phyloP scores from a whole-genome alignment of 192 early-diverging fungal species.

The Mortierella hygrophila region DNA sequence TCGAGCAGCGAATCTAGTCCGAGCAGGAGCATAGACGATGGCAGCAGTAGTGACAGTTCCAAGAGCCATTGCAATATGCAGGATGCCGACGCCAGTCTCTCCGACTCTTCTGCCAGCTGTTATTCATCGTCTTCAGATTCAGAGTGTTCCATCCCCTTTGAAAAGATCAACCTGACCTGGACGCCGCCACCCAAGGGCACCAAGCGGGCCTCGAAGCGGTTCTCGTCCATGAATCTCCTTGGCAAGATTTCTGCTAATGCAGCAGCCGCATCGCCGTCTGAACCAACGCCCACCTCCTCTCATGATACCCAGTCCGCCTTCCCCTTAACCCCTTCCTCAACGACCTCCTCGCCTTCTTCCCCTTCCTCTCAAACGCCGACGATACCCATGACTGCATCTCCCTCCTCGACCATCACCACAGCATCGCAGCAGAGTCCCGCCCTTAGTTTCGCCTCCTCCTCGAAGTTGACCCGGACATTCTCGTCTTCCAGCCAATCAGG shows the following conservation, averaged over 20 bases:
- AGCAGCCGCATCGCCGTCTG: background rate
- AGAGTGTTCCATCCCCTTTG: slow-evolving; percentile 48
- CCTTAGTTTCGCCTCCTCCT: slow-evolving; percentile 5
- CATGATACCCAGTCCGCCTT: slow-evolving; percentile 15
- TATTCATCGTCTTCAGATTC: slow-evolving; percentile 54
- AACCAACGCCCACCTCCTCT: background rate
- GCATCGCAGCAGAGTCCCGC: slow-evolving; percentile 11
- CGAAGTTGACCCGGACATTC: slow-evolving; percentile 11
- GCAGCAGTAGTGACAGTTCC: background rate
- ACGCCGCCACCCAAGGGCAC: slow-evolving; percentile 47
- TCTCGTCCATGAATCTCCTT: slow-evolving; percentile 35
- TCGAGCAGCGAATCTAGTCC: background rate
- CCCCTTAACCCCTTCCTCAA: background rate
- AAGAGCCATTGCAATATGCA: slow-evolving; percentile 49
- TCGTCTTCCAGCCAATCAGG: slow-evolving; percentile 36
- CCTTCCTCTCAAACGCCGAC: slow-evolving; percentile 6
- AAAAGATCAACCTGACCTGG: slow-evolving; percentile 52
- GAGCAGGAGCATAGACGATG: background rate
- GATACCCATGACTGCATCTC: slow-evolving; percentile 2
- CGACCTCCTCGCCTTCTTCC: slow-evolving; percentile 7
- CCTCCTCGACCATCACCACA: slow-evolving; percentile 9
- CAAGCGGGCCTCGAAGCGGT: slow-evolving; percentile 39
- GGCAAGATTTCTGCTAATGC: background rate
- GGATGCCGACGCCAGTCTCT: slow-evolving; percentile 47
- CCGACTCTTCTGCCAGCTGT: slow-evolving; percentile 44